These are phyloP conservation scores for Flaveria sonorensis DNA, from an alignment of 129 eudicot genomes.

Conservation along the genomic window DNA sequence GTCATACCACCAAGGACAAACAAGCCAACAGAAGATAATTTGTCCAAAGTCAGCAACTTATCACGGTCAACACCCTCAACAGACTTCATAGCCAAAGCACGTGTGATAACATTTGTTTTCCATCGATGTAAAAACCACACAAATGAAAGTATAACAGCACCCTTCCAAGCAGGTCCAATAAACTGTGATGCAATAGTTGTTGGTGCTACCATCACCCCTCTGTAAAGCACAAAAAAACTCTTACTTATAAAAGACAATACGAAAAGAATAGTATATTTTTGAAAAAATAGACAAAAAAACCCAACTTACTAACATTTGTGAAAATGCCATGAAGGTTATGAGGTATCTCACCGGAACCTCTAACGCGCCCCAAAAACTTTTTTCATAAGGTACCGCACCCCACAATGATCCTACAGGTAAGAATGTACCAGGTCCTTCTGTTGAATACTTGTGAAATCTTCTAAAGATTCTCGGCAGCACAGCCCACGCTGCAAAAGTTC, in stretches of 20 bases:
- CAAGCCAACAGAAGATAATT: slow-evolving; percentile 85
- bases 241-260: not conserved
- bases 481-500: slow-evolving; percentile 76
- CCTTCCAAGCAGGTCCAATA: slow-evolving; percentile 74
- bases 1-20: slow-evolving; percentile 80
- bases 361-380: slow-evolving; percentile 93
- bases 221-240: slow-evolving; percentile 28
- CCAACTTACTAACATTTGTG: slow-evolving; percentile 63
- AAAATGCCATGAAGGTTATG: slow-evolving; percentile 84
- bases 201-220: slow-evolving; percentile 87
- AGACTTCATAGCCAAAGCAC: slow-evolving; percentile 59
- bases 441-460: slow-evolving; percentile 74
- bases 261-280: not conserved
- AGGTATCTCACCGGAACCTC: slow-evolving; percentile 81
- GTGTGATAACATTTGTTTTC: slow-evolving; percentile 80
- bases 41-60: slow-evolving; percentile 70
- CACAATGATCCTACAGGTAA: slow-evolving; percentile 60
- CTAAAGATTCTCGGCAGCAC: slow-evolving; percentile 74
- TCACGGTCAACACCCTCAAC: slow-evolving; percentile 56
- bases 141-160: slow-evolving; percentile 72
- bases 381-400: slow-evolving; percentile 86
- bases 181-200: slow-evolving; percentile 65
- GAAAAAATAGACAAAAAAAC: slow-evolving; percentile 6
- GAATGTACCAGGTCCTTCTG: slow-evolving; percentile 68
- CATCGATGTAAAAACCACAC: slow-evolving; percentile 98